Percentiles rank a stretch among this genome's conserved stretches.
Evolutionary conservation across 2,329 filamentous ascomycete genomes (phyloP).

Genomic region (Aspergillus carbonarius): DNA sequence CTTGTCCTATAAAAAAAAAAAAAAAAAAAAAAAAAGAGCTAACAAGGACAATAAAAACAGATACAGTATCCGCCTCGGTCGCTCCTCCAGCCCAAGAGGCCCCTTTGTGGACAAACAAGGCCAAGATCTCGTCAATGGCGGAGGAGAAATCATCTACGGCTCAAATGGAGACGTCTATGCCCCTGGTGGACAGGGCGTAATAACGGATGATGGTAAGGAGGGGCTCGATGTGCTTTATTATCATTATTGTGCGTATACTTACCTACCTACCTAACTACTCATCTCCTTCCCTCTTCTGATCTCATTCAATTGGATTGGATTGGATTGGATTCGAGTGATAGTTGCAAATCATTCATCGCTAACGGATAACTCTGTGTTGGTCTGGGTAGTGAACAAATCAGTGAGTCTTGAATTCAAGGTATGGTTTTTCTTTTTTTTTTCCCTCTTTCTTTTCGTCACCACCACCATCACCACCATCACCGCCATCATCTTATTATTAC

Average conservation of each 20-base stretch:
- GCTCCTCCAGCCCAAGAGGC: slow-evolving; percentile 53
- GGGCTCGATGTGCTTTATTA: slow-evolving; percentile 35
- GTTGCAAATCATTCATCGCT: too few species aligned
- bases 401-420: slow-evolving; percentile 32
- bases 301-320: background rate
- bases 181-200: slow-evolving; percentile 64
- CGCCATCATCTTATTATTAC: too few species aligned
- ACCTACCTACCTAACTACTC: background rate
- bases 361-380: too few species aligned
- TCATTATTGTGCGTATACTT: slow-evolving; percentile 31
- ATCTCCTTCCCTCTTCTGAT: background rate
- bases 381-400: slow-evolving; percentile 33
- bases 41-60: slow-evolving; percentile 16
- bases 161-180: slow-evolving; percentile 63
- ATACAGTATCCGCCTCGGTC: slow-evolving; percentile 65
- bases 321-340: too few species aligned
- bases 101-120: slow-evolving; percentile 57
- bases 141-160: slow-evolving; percentile 61
- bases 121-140: slow-evolving; percentile 55
- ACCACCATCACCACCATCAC: too few species aligned
- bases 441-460: too few species aligned
- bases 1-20: background rate
- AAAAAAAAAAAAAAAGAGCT: slow-evolving; percentile 54
- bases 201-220: slow-evolving; percentile 50
- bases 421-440: slow-evolving; percentile 9